Evolutionary conservation across 495 filamentous ascomycete genomes (phyloP).

Genomic region (Hyaloscypha bicolor): DNA sequence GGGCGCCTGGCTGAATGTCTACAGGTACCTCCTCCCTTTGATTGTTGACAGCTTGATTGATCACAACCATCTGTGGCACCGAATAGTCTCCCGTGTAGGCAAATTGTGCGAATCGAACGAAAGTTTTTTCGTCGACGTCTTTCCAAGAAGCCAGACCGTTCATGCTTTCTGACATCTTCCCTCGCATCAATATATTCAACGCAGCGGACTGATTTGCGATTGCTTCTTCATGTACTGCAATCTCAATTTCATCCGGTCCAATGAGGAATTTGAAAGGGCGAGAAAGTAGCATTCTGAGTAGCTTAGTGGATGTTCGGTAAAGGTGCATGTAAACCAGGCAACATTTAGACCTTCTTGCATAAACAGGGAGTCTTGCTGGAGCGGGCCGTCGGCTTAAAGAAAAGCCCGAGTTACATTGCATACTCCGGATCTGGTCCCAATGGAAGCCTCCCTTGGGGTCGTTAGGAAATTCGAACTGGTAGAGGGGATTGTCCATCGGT

Average conservation of each 20-base stretch:
- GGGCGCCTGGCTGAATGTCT: no score
- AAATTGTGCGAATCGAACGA: conserved; percentile 24
- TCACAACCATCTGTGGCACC: conserved; percentile 12
- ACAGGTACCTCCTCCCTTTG: background rate
- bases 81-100: conserved; percentile 30
- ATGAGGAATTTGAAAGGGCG: conserved; percentile 25
- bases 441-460: no score
- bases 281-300: conserved; percentile 20
- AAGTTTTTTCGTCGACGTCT: conserved; percentile 23
- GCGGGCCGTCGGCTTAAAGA: background rate
- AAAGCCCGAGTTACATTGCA: no score
- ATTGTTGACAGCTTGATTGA: background rate
- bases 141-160: conserved; percentile 8
- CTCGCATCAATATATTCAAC: conserved; percentile 10
- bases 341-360: background rate
- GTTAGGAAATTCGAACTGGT: no score
- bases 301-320: no score
- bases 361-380: background rate
- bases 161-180: background rate
- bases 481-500: no score
- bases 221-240: conserved; percentile 15
- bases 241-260: conserved; percentile 1
- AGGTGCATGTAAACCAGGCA: background rate
- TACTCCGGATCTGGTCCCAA: no score
- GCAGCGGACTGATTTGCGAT: conserved; percentile 24